Conservation (phyloP, 768 basidiomycete genomes). For the Pleurotus platypus region DNA sequence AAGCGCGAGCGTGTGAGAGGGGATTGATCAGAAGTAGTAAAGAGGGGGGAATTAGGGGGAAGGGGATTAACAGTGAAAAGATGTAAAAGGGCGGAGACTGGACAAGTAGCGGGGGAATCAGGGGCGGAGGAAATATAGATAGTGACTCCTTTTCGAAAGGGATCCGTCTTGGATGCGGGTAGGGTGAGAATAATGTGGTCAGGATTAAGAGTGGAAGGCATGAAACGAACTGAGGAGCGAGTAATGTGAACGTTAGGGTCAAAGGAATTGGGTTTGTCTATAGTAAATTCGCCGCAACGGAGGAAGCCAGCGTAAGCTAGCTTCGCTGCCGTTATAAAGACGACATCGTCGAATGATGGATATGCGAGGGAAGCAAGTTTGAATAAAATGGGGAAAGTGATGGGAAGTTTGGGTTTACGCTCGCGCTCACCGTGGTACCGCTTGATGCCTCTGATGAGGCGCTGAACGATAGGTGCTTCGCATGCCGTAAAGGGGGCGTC, state of each 20-base stretch:
- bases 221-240: no score
- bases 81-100: background rate
- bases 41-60: background rate
- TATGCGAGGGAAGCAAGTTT: conserved; percentile 10
- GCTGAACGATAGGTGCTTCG: conserved; percentile 11
- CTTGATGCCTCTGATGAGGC: conserved; percentile 17
- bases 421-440: conserved; percentile 13
- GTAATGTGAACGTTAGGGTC: no score
- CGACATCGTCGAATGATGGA: background rate
- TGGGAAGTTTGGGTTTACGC: conserved; percentile 15
- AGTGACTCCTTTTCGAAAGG: conserved; percentile 20
- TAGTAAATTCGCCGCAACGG: background rate
- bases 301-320: conserved; percentile 12
- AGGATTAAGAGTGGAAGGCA: no score
- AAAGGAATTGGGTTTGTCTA: no score
- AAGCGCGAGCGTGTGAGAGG: background rate
- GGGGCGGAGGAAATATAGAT: conserved; percentile 17
- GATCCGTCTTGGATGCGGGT: conserved; percentile 33
- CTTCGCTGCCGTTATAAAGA: conserved; percentile 15
- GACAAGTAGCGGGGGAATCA: background rate
- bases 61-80: background rate
- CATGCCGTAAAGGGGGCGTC: conserved; percentile 14
- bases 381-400: conserved; percentile 19
- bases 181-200: conserved; percentile 11
- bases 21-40: background rate